Evolutionary conservation across 768 basidiomycete genomes (phyloP).

Genomic region (Leccinum imitatum): DNA sequence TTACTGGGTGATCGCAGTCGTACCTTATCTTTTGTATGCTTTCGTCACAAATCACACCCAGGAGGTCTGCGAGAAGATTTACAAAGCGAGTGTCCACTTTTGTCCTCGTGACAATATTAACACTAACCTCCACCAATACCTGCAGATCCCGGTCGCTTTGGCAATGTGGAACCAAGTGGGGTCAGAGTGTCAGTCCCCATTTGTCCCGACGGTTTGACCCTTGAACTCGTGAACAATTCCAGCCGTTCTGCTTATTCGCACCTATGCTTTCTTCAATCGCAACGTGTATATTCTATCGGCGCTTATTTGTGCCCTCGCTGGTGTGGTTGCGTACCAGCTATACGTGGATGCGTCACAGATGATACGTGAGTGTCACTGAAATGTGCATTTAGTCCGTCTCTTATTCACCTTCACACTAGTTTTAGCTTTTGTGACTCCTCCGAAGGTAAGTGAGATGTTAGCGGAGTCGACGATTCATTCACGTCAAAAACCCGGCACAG

Average conservation of each 20-base stretch:
- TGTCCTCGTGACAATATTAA: background rate
- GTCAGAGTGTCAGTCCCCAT: constrained; percentile 57
- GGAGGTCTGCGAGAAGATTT: constrained; percentile 68
- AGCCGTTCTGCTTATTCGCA: constrained; percentile 81
- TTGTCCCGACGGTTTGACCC: background rate
- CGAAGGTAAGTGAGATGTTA: constrained; percentile 44
- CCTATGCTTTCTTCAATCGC: constrained; percentile 84
- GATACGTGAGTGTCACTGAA: constrained; percentile 49
- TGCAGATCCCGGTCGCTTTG: constrained; percentile 73
- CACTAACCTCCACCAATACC: background rate
- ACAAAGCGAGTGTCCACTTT: constrained; percentile 45
- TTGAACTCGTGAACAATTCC: constrained; percentile 13
- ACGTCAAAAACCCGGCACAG: constrained; percentile 33
- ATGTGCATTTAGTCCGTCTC: background rate
- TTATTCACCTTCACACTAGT: constrained; percentile 39
- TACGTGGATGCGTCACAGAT: constrained; percentile 79
- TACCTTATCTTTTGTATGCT: constrained; percentile 75
- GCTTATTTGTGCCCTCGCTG: constrained; percentile 64
- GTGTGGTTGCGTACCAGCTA: constrained; percentile 78
- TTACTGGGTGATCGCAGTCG: constrained; percentile 80
- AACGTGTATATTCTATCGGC: constrained; percentile 65
- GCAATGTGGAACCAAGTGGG: constrained; percentile 89
- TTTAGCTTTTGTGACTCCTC: constrained; percentile 63
- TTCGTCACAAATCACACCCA: constrained; percentile 69
- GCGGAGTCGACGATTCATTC: background rate